Evolutionary conservation across 2,329 filamentous ascomycete species (phyloP), one percentile per base, ranked within the genome.

Genomic region (Hymenoscyphus occultus): DNA sequence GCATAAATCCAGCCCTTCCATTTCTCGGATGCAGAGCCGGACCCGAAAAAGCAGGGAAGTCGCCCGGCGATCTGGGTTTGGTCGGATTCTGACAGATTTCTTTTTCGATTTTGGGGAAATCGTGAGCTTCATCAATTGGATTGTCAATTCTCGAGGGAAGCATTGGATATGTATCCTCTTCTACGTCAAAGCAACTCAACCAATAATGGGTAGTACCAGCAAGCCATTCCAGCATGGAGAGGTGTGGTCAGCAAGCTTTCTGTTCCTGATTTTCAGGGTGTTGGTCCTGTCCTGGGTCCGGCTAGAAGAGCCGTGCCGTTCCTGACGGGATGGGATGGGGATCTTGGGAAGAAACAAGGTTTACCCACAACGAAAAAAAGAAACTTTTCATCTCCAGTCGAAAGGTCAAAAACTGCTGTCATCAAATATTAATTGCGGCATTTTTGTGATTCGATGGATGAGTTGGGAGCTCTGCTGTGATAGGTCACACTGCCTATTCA

Each of bases 371-470:
- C 35, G 9, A 28, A 35, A 35, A 28, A 28, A 54, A 54, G 48
- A 28, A 54, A 54, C 48, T 54, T 54, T 28, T 54, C 22, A 22
- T 13, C 48, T 54, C 19, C n/a, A 54, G 19, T 32, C 32, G 19
- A 54, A 48, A 42, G 19, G 35, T 45, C 16, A 51, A 14, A 19
- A 45, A 35, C 48, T 39, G 45, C 60, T 54, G 14, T 39, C 31
- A 39, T 56, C 19, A 19, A 54, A 12, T 64, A 39, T 56, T 12
- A 19, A 54, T 14, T 64, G 62, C 62, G 62, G 22, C 56, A 64
- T 64, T 64, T 64, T 56, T 64, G 42, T 64, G 56, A 64, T 64
- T 64, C 57, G 62, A 42, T 64, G 56, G 19, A 39, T 9, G n/a
- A 28, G 22, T 28, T 10, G 13, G 48, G 10, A 28, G 22, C 48